Conservation (phyloP, 1,284 basidiomycete genomes). For the Microbotryum violaceum region DNA sequence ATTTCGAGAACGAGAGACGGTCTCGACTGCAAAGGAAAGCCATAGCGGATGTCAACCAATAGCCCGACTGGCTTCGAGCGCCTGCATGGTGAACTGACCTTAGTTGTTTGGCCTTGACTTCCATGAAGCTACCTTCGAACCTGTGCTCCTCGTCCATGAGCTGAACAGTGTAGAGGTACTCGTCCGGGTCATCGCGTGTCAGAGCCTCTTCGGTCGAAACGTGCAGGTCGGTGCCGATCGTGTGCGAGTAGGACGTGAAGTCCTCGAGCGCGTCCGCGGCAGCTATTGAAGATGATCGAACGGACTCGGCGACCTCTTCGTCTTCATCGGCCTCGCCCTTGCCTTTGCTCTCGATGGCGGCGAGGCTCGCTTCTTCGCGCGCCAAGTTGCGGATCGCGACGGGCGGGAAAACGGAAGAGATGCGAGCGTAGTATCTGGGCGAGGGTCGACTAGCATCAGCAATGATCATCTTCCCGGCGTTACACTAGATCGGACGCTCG, state of each 20-base stretch:
- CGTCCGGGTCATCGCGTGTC: constrained; percentile 63
- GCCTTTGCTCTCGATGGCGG: neutral
- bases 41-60: neutral
- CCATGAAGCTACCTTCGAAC: constrained; percentile 59
- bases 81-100: constrained; percentile 50
- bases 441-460: constrained; percentile 16
- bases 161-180: constrained; percentile 80
- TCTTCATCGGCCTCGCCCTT: neutral
- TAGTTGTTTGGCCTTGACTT: constrained; percentile 68
- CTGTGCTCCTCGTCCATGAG: constrained; percentile 50
- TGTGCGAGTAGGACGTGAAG: constrained; percentile 46
- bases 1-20: constrained; percentile 88
- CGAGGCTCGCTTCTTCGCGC: constrained; percentile 1
- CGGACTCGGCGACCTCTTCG: constrained; percentile 27
- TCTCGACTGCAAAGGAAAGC: constrained; percentile 52
- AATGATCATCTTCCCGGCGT: constrained; percentile 38
- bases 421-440: constrained; percentile 63
- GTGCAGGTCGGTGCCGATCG: constrained; percentile 70
- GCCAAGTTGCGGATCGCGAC: constrained; percentile 43
- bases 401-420: constrained; percentile 68
- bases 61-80: neutral
- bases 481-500: neutral
- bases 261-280: constrained; percentile 11
- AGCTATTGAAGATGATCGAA: constrained; percentile 40
- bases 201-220: constrained; percentile 57